Base-by-base conservation (phyloP, 345 rosid genomes). In the Punica granatum region DNA sequence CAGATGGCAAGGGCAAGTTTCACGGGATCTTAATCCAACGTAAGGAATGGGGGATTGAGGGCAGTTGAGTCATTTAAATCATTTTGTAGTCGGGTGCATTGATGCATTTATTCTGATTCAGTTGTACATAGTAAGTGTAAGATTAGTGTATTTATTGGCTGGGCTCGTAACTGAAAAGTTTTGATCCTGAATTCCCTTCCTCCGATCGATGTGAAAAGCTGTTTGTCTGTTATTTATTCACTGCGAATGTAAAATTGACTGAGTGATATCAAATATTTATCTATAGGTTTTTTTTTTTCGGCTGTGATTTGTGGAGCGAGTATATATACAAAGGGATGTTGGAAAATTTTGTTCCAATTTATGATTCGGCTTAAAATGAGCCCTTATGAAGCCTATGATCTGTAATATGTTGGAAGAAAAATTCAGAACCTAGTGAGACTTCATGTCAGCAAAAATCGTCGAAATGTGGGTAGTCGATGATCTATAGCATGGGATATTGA, bases 1-100 rank as follows among this genome's bases (percentile, higher is more conserved):
- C 86, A 92, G 98, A 82, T 92, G 98, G 98, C 88, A 90, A 72
- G 81, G 91, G 66, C 98, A 86, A 75, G 84, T 70, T 64, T 86
- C 84, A 7, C 79, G 83, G 64, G 91, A 88, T 83, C 85, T 76
- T 63, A 87, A 76, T 69, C 82, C 81, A 67, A 63, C 81, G 59
- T 82, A 77, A 88, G 78, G 32, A 66, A 31, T 51, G 70, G 53
- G 68, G 69, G 31, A 26, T 23, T 25, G 34, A 12, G 4, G 19
- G 54, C 74, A 35, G 63, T 28, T 41, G 35, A 67, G 63, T 68
- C 63, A 56, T 68, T 65, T 48, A 51, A 70, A 71, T 71, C 58
- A 81, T 80, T 72, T 68, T 70, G 68, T 75, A 66, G 82, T 76
- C 72, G 72, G 73, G 33, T 39, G 19, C 46, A 42, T 78, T 72